Conservation (phyloP, 2,329 filamentous ascomycete species). For the Aspergillus tamarii region DNA sequence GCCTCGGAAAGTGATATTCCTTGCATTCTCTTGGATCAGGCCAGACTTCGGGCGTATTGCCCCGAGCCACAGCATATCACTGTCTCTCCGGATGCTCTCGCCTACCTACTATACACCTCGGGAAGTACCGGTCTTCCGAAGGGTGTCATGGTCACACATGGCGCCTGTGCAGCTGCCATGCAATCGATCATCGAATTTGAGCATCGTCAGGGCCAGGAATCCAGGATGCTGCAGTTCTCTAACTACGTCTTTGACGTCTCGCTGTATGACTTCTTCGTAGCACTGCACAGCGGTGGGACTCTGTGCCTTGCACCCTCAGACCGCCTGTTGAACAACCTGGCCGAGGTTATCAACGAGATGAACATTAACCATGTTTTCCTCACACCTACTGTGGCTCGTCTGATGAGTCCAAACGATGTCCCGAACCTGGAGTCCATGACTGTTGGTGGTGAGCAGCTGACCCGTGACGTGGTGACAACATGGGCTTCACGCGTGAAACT, state of each 20-base stretch:
- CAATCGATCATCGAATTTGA: not conserved
- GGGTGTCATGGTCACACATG: constrained; percentile 5
- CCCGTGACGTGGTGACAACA: constrained; percentile 13
- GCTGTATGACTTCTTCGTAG: constrained; percentile 14
- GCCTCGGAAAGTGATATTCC: not conserved
- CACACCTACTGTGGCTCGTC: constrained; percentile 13
- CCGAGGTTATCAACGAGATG: constrained; percentile 11
- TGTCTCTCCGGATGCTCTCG: not conserved
- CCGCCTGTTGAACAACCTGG: constrained; percentile 10
- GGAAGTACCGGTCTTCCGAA: not conserved
- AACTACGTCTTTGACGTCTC: constrained; percentile 21
- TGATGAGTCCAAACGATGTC: constrained; percentile 14
- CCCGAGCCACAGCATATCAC: not conserved
- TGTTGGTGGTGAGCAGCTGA: constrained; percentile 18
- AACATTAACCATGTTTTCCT: constrained; percentile 9
- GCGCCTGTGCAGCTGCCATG: not conserved
- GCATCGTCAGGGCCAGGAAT: constrained; percentile 1
- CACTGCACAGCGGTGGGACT: constrained; percentile 5
- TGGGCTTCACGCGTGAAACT: constrained; percentile 13
- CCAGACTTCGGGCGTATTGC: not conserved
- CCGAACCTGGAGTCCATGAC: constrained; percentile 13
- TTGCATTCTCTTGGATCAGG: not conserved
- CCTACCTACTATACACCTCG: not conserved
- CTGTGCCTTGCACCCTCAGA: constrained; percentile 9
- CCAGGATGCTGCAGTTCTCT: constrained; percentile 15